Conservation (phyloP, 345 rosid species). For the Eucalyptus regnans region DNA sequence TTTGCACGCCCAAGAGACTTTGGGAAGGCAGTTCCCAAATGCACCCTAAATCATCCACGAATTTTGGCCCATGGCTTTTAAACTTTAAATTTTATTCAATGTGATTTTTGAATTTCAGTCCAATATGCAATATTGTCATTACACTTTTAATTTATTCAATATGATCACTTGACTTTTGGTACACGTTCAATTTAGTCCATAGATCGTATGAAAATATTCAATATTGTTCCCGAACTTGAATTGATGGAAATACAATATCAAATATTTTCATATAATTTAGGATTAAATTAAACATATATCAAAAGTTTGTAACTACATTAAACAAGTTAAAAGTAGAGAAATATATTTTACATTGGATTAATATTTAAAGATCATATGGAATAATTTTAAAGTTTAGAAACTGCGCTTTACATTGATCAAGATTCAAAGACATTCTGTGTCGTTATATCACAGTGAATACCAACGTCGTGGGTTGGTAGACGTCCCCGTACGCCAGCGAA, state of each 20-base stretch:
- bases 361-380: too few species aligned
- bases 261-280: too few species aligned
- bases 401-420: background rate
- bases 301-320: too few species aligned
- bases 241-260: too few species aligned
- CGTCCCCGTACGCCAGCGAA: background rate
- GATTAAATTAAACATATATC: too few species aligned
- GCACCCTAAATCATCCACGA: background rate
- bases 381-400: background rate
- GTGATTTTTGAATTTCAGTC: accelerated
- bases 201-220: accelerated
- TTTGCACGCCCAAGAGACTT: too few species aligned
- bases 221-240: background rate
- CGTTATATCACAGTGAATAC: too few species aligned
- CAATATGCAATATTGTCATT: accelerated
- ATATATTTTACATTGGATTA: accelerated
- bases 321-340: too few species aligned
- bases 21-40: accelerated
- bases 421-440: too few species aligned
- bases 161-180: background rate
- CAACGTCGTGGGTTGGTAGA: background rate
- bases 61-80: accelerated
- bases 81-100: too few species aligned
- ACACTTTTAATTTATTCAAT: too few species aligned
- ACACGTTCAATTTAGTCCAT: accelerated